Evolutionary conservation across 1,139 yeast species (phyloP), one percentile per base, ranked within the genome.

Genomic region (Suhomyces yuchorum): DNA sequence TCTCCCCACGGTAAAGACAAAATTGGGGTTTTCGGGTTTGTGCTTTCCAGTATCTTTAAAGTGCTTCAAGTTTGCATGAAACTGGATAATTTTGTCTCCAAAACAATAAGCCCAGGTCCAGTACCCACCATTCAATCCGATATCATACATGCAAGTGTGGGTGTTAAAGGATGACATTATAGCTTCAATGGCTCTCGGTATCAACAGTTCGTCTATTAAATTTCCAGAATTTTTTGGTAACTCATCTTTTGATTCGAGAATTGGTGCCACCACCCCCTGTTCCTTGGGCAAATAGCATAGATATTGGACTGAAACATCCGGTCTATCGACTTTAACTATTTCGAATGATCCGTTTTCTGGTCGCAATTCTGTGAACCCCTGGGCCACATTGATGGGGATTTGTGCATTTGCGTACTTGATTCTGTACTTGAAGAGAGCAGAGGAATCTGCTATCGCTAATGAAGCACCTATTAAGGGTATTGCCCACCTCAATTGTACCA

Each of bases 71-170:
- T 68, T 62, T 44, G 70, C 75, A 52, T 82, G 86, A 61, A 77
- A 83, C 57, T 86, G 93, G n/a, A 77, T 68, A 20, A 85, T 63
- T 44, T 77, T 76, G 47, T 71, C 77, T 1, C 80, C 81, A 53
- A 71, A 77, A 56, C 89, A 83, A 50, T 78, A 77, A 2, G 76
- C 80, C 58, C 81, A 83, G 1, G 82, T 80, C 89, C 91, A 86
- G 65, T 84, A 86, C 5, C 80, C 83, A 12, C 72, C 70, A 44
- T 65, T 68, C 4, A 64, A 53, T 28, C 70, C 73, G 38, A 68
- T 63, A 1, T 62, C 62, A 70, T 56, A 63, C 67, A 75, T 50
- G 51, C 78, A 73, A 4, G 52, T 44, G 2, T 58, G 47, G 8
- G 61, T 54, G 7, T 62, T 60, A 49, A 71, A 65, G 3, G 68